Conservation (phyloP, 2,329 filamentous ascomycete species). For the Nannizziopsis barbatae region DNA sequence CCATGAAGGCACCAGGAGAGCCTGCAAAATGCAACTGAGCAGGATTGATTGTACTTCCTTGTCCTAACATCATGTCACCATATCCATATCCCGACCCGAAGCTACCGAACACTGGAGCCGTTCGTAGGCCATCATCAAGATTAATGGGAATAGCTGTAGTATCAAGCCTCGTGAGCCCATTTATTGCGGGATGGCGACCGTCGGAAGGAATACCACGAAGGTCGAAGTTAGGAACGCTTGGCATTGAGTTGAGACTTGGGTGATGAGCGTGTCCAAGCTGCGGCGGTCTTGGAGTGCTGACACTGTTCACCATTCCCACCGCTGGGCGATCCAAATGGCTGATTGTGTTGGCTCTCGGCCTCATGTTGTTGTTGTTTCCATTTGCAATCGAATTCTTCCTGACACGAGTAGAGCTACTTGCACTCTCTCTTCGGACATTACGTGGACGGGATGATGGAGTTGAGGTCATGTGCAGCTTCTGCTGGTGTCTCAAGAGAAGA, state of each 20-base stretch:
- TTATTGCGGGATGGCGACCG: conserved; percentile 45
- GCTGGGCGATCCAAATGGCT: conserved; percentile 75
- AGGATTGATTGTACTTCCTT: conserved; percentile 51
- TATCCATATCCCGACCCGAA: conserved; percentile 58
- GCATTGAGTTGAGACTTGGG: conserved; percentile 59
- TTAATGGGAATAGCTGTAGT: conserved; percentile 62
- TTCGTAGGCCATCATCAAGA: conserved; percentile 57
- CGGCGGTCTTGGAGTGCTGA: conserved; percentile 20
- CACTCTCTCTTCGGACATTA: conserved; percentile 75
- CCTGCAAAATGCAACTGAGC: conserved; percentile 49
- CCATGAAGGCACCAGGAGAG: conserved; percentile 48
- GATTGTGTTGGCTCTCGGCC: conserved; percentile 90
- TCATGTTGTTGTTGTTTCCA: conserved; percentile 48
- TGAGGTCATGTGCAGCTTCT: conserved; percentile 92
- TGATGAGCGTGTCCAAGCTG: conserved; percentile 54
- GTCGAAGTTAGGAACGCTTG: conserved; percentile 43
- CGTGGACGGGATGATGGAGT: conserved; percentile 77
- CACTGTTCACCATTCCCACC: conserved; percentile 49
- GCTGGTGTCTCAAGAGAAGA: conserved; percentile 84
- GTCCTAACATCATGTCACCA: conserved; percentile 58
- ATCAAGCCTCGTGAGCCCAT: conserved; percentile 70
- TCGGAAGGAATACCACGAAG: conserved; percentile 48
- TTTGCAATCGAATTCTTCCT: conserved; percentile 83
- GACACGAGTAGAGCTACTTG: conserved; percentile 61
- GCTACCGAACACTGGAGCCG: conserved; percentile 62